Base-by-base conservation (phyloP, 2,329 filamentous ascomycete species). In the Ceratocystis lukuohia region DNA sequence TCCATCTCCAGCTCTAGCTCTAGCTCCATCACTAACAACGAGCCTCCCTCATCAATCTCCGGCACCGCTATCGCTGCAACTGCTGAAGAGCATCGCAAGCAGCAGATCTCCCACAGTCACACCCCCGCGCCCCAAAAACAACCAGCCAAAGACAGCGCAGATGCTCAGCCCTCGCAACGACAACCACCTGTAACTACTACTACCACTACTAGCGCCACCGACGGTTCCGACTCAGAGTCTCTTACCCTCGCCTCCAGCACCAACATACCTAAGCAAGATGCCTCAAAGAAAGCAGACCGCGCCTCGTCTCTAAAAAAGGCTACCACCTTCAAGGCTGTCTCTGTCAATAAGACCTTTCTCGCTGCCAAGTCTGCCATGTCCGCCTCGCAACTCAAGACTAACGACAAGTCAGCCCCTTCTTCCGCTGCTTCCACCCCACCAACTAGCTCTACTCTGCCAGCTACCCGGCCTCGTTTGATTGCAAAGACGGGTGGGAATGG, bases 301-400 rank as follows among this genome's bases (percentile, higher is more conserved):
- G 78, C 80, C 69, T 81, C 86, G 69, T 72, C 85, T 2, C 79
- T 85, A 69, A 91, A 89, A 80, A 93, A 90, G 75, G 85, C 86
- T 22, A 78, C 86, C 20, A 87, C 85, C 12, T 94, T 95, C 80
- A 95, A 94, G 76, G 84, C 89, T 20, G 88, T 94, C 61, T 92
- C 88, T 4, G 88, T 93, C 70, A 93, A 92, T 70, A 91, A 89
- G 76, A 91, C 84, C 56, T 95, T 93, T 73, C 80, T 94, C 45
- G 84, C 83, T n/a, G 84, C 88, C 68, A 93, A 93, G 75, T 80
- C 77, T 59, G 74, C 79, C 20, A 74, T 77, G 20, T 74, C 75
- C 65, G 74, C 73, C 68, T 72, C 77, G 7, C 74, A 78, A 22
- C 72, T 80, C 66, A 84, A 86, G 72, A 71, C 79, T 61, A 75